Evolutionary conservation across 352 stramenopile genomes (phyloP), one percentile per base, ranked within the genome.

Genomic region (Pythium phragmitis): DNA sequence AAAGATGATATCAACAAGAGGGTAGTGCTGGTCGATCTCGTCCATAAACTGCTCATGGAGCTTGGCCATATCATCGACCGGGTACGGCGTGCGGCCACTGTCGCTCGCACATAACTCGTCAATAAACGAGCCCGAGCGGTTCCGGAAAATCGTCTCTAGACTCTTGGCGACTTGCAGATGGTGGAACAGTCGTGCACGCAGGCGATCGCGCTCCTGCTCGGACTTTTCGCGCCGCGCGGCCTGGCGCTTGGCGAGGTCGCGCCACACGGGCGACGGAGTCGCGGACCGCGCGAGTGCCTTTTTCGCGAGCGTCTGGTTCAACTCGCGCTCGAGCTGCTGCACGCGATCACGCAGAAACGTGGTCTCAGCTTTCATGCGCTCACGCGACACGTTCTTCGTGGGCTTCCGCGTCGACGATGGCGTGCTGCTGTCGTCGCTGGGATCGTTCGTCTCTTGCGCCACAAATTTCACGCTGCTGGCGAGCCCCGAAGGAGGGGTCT

Each of bases 101-200:
- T 41, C 43, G 21, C 28, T 37, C 13, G 34, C 7, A 11, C 13
- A 50, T 13, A 67, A 37, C 21, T 67, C 60, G 3, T 60, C 60
- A 2, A 67, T 33, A 30, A 60, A 67, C 23, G 28, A 28, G 13
- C 50, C 42, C n/a, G 60, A 52, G 6, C 60, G 60, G 21, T 60
- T 60, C 14, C 49, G 37, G 30, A 67, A 59, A 14, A 67, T 59
- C 6, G 39, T 48, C 51, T 67, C 50, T 28, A 67, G 60, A 16
- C 48, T 67, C 43, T 60, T 67, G 41, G 60, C 60, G 14, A 68
- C 53, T 33, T 62, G 61, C 1, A 68, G 19, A n/a, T 68, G 61
- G 16, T 68, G 52, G n/a, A 57, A 11, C 52, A 68, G 36, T 17
- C 23, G 19, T 11, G 52, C 52, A 6, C 45, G 41, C 0, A 68